A percentile compares a stretch with the other conserved stretches of the same genome.
Conservation (phyloP, 257 asterid species). For the Petunia axillaris region DNA sequence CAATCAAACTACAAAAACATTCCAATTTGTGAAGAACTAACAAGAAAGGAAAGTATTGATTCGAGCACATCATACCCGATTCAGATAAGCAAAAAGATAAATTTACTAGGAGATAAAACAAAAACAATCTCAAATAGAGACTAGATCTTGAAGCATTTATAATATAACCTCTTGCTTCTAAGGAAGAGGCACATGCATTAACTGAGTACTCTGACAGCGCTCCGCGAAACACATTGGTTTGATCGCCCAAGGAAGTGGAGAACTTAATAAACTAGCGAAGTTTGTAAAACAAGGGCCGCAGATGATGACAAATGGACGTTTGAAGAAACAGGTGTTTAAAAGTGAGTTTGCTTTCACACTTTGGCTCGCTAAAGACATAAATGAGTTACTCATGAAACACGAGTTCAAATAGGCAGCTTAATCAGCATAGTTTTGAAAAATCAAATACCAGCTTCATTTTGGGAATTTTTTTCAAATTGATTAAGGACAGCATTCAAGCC, state of each 20-base stretch:
- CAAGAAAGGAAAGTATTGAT: constrained; percentile 5
- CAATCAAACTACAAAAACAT: constrained; percentile 11
- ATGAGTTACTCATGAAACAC: background rate
- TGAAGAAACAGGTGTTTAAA: background rate
- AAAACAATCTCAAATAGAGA: background rate
- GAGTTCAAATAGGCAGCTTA: constrained; percentile 6
- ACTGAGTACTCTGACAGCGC: background rate
- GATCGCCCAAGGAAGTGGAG: constrained; percentile 14
- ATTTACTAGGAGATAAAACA: background rate
- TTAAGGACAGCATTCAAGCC: background rate
- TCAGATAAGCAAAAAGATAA: constrained; percentile 7
- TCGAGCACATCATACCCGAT: constrained; percentile 16
- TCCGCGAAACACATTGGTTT: constrained; percentile 17
- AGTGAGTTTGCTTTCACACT: constrained; percentile 15
- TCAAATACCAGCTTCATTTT: constrained; percentile 5
- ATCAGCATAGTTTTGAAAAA: background rate
- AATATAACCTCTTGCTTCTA: background rate
- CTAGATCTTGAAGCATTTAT: background rate
- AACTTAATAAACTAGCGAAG: constrained; percentile 1
- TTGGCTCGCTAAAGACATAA: background rate
- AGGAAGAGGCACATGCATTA: constrained; percentile 21
- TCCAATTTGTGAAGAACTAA: constrained; percentile 15
- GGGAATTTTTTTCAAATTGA: background rate
- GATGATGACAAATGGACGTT: constrained; percentile 16
- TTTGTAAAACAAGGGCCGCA: background rate